phyloP scores from a whole-genome alignment of 805 yeast genomes.

The Candida vaughaniae region DNA sequence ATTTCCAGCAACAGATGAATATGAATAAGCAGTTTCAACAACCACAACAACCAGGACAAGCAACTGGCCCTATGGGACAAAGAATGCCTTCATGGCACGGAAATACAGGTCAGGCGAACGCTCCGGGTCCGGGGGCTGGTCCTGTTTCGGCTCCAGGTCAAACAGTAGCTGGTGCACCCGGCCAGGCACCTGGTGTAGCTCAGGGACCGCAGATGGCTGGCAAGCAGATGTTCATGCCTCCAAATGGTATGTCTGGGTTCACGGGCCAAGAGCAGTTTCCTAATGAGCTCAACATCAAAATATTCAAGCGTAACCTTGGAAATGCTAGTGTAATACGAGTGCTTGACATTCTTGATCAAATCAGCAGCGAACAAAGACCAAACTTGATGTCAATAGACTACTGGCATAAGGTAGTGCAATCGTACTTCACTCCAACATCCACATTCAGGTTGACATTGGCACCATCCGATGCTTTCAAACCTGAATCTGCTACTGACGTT shows the following conservation, averaged over 20 bases:
- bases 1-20: constrained; percentile 8
- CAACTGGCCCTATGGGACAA: background rate
- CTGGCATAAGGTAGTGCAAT: constrained; percentile 36
- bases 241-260: background rate
- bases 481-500: background rate
- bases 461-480: constrained; percentile 3
- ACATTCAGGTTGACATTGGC: constrained; percentile 28
- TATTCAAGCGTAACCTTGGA: constrained; percentile 39
- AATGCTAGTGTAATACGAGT: constrained; percentile 42
- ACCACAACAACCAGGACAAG: background rate
- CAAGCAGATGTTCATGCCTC: constrained; percentile 1
- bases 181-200: background rate
- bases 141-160: background rate
- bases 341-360: constrained; percentile 38
- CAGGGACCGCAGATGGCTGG: constrained; percentile 1
- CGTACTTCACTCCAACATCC: constrained; percentile 32
- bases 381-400: constrained; percentile 29
- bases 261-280: constrained; percentile 19
- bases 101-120: background rate
- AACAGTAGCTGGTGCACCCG: background rate
- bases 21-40: background rate
- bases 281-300: constrained; percentile 31
- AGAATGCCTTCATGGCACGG: background rate
- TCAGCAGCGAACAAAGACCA: constrained; percentile 32
- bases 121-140: background rate